Percentiles rank a stretch among this genome's conserved stretches.
Evolutionary conservation across 495 filamentous ascomycete genomes (phyloP).

Genomic region (Xylaria acuta): DNA sequence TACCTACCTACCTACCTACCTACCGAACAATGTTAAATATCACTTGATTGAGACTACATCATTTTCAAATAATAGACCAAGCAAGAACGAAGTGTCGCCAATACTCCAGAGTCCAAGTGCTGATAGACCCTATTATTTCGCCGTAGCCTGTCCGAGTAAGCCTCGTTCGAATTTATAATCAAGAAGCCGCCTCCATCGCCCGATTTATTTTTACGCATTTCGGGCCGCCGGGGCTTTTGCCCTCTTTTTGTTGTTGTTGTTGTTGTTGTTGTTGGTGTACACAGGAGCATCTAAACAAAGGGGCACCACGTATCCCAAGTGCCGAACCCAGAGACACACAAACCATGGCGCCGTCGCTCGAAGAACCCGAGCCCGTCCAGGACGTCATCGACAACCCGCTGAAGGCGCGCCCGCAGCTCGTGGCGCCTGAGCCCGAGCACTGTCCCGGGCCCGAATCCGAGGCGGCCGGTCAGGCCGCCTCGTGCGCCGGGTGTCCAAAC

Average conservation of each 20-base stretch:
- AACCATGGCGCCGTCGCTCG: constrained; percentile 72
- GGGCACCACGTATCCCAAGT: no score
- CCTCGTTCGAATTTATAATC: constrained; percentile 41
- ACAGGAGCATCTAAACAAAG: background rate
- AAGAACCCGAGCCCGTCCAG: constrained; percentile 67
- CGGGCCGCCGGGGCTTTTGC: constrained; percentile 1
- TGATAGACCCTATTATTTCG: background rate
- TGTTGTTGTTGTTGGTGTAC: background rate
- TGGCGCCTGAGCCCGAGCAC: constrained; percentile 95
- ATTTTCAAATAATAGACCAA: background rate
- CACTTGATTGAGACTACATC: background rate
- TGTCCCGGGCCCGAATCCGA: constrained; percentile 94
- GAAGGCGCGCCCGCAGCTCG: constrained; percentile 75
- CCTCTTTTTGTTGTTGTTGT: no score
- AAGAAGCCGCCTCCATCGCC: constrained; percentile 14
- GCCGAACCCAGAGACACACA: background rate
- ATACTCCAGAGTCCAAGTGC: background rate
- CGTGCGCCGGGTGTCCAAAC: constrained; percentile 94
- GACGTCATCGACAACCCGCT: constrained; percentile 72
- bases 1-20: no score
- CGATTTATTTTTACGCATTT: background rate
- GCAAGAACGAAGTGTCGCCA: background rate
- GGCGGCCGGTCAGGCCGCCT: constrained; percentile 81
- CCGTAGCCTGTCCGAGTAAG: constrained; percentile 27
- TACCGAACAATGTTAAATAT: background rate